A percentile compares a stretch with the other conserved stretches of the same genome.
These are phyloP conservation scores for Rhodotorula toruloides DNA, from an alignment of 768 basidiomycete species.

Conservation along the genomic window DNA sequence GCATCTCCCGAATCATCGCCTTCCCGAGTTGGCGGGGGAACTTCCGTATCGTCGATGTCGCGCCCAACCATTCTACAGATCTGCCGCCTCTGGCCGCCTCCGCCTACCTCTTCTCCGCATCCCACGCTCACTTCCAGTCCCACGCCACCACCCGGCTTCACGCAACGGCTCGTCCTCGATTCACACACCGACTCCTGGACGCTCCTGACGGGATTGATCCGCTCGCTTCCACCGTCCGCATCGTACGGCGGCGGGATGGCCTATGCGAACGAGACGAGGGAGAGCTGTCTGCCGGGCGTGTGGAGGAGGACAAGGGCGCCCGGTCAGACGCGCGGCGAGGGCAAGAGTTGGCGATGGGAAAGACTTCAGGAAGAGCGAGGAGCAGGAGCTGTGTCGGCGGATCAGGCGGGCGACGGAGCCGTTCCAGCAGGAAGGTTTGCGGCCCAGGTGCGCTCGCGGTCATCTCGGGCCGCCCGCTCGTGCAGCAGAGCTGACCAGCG, in stretches of 20 bases:
- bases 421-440: constrained; percentile 22
- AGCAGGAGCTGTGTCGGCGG: background rate
- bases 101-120: background rate
- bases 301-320: background rate
- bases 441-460: constrained; percentile 14
- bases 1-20: constrained; percentile 18
- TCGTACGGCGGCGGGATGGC: background rate
- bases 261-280: background rate
- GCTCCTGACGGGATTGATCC: constrained; percentile 28
- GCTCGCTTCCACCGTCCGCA: constrained; percentile 8
- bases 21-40: background rate
- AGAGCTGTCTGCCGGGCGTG: background rate
- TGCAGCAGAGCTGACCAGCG: background rate
- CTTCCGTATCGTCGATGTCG: background rate
- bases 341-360: background rate
- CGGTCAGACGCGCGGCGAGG: background rate
- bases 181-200: constrained; percentile 12
- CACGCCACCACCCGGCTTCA: constrained; percentile 21
- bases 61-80: constrained; percentile 24
- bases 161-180: constrained; percentile 25
- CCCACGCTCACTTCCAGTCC: background rate
- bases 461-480: background rate
- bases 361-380: constrained; percentile 2
- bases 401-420: background rate
- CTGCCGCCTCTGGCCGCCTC: background rate